These are phyloP conservation scores for Lasiodiplodia sp. DNA, from an alignment of 2,329 filamentous ascomycete species.

Conservation along the genomic window DNA sequence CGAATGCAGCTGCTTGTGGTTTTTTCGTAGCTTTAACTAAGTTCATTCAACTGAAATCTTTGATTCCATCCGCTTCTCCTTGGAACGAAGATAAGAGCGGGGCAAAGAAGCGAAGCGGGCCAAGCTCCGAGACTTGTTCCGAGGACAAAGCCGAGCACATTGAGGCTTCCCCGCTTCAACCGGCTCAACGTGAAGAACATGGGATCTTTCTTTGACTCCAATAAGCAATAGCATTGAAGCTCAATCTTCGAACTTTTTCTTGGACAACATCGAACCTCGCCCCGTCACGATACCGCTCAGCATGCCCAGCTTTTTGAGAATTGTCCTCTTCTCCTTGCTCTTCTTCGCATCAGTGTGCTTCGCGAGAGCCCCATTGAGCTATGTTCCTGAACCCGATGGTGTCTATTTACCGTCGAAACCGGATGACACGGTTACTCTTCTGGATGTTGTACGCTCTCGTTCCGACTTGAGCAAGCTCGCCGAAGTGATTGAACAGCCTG, in stretches of 20 bases:
- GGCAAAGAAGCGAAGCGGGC: background rate
- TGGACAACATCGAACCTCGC: background rate
- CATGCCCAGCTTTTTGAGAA: background rate
- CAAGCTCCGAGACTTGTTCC: background rate
- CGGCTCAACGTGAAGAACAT: background rate
- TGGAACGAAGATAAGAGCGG: background rate
- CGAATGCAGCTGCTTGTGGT: too few relatives aligned
- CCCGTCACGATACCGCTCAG: background rate
- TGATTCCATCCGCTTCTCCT: background rate
- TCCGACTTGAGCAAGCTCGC: conserved; percentile 5
- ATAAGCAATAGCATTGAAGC: background rate
- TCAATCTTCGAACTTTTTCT: background rate
- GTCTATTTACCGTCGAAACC: background rate
- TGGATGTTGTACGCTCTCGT: background rate
- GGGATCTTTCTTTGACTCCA: background rate
- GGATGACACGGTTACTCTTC: background rate
- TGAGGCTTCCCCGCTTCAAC: background rate
- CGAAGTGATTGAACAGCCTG: background rate
- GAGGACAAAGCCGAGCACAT: background rate
- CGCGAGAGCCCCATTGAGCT: conserved; percentile 1
- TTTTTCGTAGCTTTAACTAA: too few relatives aligned
- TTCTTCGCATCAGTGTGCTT: background rate
- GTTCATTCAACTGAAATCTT: background rate
- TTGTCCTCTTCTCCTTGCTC: too few relatives aligned
- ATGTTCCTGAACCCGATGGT: background rate